A percentile compares a stretch with the other conserved stretches of the same genome.
Evolutionary conservation across 1,284 basidiomycete genomes (phyloP).

Genomic region (Naganishia sp.): DNA sequence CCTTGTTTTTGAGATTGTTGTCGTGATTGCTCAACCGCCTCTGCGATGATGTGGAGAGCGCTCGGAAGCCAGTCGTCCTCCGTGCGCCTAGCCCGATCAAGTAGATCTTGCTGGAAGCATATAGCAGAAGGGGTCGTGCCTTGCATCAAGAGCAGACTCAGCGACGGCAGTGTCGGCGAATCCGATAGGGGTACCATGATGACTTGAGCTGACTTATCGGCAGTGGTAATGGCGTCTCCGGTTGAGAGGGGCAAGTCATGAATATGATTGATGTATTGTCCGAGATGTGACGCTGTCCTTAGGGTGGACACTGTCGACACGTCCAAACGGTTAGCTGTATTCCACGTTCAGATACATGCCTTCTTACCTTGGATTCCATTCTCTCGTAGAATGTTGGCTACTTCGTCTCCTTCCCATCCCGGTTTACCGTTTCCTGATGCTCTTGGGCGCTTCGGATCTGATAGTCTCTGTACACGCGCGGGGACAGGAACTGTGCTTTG

Average conservation of each 20-base stretch:
- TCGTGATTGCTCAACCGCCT: constrained; percentile 38
- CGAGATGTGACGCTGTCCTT: constrained; percentile 29
- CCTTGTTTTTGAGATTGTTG: background rate
- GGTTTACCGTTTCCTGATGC: constrained; percentile 35
- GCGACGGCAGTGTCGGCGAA: constrained; percentile 48
- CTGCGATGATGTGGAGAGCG: constrained; percentile 43
- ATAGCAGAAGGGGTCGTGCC: constrained; percentile 52
- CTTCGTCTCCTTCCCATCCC: constrained; percentile 51
- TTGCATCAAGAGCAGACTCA: constrained; percentile 44
- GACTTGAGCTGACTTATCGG: constrained; percentile 38
- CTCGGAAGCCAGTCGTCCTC: constrained; percentile 51
- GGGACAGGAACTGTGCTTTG: background rate
- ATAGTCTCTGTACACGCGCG: background rate
- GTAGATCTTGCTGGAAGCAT: constrained; percentile 53
- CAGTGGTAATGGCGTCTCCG: constrained; percentile 23
- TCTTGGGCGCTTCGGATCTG: constrained; percentile 4
- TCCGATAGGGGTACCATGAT: constrained; percentile 51
- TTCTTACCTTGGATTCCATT: constrained; percentile 50
- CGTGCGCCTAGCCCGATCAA: constrained; percentile 46
- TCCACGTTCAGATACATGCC: constrained; percentile 17
- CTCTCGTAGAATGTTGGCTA: constrained; percentile 46
- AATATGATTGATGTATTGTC: constrained; percentile 20
- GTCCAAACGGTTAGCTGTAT: background rate
- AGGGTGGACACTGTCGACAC: constrained; percentile 23
- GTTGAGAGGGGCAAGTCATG: constrained; percentile 44